Evolutionary conservation across 2,329 filamentous ascomycete species (phyloP), one percentile per base, ranked within the genome.

Genomic region (Elsinoe ampelina): DNA sequence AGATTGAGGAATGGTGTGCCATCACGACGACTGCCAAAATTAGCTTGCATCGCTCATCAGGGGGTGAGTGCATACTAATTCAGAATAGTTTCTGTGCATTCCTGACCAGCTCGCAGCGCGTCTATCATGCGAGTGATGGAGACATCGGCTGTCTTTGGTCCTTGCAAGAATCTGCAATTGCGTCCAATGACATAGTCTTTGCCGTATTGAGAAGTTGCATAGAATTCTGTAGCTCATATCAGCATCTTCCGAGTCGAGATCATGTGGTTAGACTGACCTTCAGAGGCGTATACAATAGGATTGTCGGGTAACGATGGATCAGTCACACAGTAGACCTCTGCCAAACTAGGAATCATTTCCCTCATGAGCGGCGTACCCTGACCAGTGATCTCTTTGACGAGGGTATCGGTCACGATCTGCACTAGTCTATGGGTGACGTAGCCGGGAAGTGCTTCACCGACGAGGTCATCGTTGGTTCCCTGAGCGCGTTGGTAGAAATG

Each of bases 261-360:
- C 10, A 50, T 15, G 19, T 20, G 4, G 2, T 2, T 22, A 13
- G 17, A 38, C 62, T 45, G 43, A 70, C 67, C 68, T 59, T 74
- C 69, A 13, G 70, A 73, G 32, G 73, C 72, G 61, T 73, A 75
- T 1, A 75, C 68, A 56, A 75, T 74, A 1, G 73, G 73, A 58
- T 74, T 75, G 60, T 75, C 73, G 8, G 66, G 63, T 34, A 72
- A 60, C 13, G 68, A 70, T 8, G 73, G 73, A 62, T 75, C 73
- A 1, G 71, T 70, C 5, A 76, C 64, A 57, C 73, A 76, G 58
- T 74, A 76, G 2, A 74, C 71, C 59, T 75, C 73, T 30, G 72
- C 73, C 34, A 76, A 57, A 35, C 70, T 71, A 1, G 69, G 68
- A 1, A 74, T 69, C 41, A 74, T 59, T 41, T 74, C 70, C 8